These are phyloP conservation scores for Aspergillus pseudonomiae DNA, from an alignment of 2,329 filamentous ascomycete species.

Conservation along the genomic window DNA sequence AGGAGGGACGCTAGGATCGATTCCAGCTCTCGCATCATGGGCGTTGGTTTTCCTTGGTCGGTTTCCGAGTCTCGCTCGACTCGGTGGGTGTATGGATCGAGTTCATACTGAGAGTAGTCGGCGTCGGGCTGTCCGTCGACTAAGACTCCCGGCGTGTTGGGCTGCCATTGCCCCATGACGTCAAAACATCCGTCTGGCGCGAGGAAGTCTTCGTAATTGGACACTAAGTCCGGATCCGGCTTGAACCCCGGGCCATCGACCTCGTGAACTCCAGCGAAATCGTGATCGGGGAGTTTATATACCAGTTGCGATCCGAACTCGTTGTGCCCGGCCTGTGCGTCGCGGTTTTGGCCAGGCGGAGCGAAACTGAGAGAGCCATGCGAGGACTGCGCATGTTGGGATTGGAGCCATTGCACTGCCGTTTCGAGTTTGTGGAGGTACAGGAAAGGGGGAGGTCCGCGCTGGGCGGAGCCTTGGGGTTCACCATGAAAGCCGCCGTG, in stretches of 20 bases:
- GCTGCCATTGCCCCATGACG: slow-evolving; percentile 30
- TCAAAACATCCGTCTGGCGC: slow-evolving; percentile 39
- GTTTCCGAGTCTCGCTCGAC: slow-evolving; percentile 16
- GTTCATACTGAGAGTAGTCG: slow-evolving; percentile 49
- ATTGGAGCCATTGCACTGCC: slow-evolving; percentile 67
- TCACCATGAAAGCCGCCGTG: slow-evolving; percentile 73
- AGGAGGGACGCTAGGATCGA: slow-evolving; percentile 75
- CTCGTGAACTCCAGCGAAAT: slow-evolving; percentile 32
- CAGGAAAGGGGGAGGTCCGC: slow-evolving; percentile 69
- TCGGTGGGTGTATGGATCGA: slow-evolving; percentile 60
- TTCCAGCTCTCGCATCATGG: slow-evolving; percentile 67
- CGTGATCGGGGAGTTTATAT: slow-evolving; percentile 33
- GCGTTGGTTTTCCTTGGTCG: slow-evolving; percentile 40
- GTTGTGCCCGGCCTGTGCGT: slow-evolving; percentile 18
- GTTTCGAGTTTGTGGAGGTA: slow-evolving; percentile 70
- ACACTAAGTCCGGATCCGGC: slow-evolving; percentile 19
- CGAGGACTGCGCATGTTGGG: slow-evolving; percentile 24
- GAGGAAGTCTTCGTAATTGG: slow-evolving; percentile 41
- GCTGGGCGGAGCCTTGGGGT: slow-evolving; percentile 39
- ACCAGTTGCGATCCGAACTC: slow-evolving; percentile 34
- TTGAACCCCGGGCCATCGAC: slow-evolving; percentile 12
- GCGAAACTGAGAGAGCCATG: slow-evolving; percentile 9
- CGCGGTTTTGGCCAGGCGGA: not conserved
- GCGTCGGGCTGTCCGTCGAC: slow-evolving; percentile 32
- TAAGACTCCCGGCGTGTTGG: slow-evolving; percentile 27